These are phyloP conservation scores for Licmophora abbreviata DNA, from an alignment of 108 stramenopile species.

Conservation along the genomic window DNA sequence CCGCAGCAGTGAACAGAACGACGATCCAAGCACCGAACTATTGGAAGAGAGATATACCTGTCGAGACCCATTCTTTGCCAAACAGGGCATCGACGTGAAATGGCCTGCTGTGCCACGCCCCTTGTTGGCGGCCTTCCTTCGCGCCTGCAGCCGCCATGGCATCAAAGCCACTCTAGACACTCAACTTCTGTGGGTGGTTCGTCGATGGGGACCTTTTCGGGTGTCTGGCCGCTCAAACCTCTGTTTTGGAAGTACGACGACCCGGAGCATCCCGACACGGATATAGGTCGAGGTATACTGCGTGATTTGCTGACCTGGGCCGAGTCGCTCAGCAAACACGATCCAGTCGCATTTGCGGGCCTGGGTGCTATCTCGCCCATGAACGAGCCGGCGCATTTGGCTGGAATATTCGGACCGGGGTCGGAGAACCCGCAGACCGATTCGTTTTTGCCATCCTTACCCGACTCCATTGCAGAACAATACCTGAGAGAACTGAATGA, in stretches of 20 bases:
- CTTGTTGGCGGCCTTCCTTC: conserved; percentile 35
- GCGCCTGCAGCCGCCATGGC: conserved; percentile 40
- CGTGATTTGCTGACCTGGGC: conserved; percentile 49
- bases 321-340: conserved; percentile 32
- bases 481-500: conserved; percentile 37
- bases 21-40: conserved; percentile 9
- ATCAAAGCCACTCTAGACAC: conserved; percentile 32
- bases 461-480: conserved; percentile 21
- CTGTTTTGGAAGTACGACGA: conserved; percentile 68
- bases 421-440: too few species aligned
- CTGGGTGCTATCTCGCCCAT: conserved; percentile 58
- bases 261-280: conserved; percentile 24
- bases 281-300: conserved; percentile 42
- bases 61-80: conserved; percentile 50
- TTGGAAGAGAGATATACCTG: conserved; percentile 52
- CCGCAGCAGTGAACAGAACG: too few species aligned
- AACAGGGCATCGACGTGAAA: conserved; percentile 22
- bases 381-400: conserved; percentile 79
- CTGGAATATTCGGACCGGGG: conserved; percentile 38
- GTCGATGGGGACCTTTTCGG: conserved; percentile 65
- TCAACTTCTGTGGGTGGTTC: conserved; percentile 67
- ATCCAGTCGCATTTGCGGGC: conserved; percentile 54
- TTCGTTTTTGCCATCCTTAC: conserved; percentile 62
- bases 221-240: conserved; percentile 59
- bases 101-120: conserved; percentile 64